Percentiles rank a stretch among this genome's conserved stretches.
phyloP scores from a whole-genome alignment of 2,329 filamentous ascomycete genomes.

The Ceratocystis alfenasii region DNA sequence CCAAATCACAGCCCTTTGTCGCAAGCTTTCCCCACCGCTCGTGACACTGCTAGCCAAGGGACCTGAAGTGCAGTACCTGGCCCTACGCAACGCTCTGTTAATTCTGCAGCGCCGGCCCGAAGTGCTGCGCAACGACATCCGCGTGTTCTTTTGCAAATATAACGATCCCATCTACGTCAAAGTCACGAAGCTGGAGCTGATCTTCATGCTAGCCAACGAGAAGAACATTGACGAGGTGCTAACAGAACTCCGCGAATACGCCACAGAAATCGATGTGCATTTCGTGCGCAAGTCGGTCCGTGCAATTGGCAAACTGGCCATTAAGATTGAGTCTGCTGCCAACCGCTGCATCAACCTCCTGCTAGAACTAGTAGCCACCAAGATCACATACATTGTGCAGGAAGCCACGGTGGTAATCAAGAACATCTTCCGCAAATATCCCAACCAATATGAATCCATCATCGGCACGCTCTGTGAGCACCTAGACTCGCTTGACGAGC shows the following conservation, averaged over 20 bases:
- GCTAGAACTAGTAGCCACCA: conserved; percentile 88
- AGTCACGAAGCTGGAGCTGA: conserved; percentile 94
- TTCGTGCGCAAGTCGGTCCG: conserved; percentile 96
- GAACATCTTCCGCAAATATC: conserved; percentile 98
- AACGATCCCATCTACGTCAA: conserved; percentile 99
- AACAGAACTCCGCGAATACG: conserved; percentile 89
- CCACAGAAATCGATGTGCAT: conserved; percentile 96
- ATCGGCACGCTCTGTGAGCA: conserved; percentile 93
- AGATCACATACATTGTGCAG: conserved; percentile 96
- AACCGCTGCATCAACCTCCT: conserved; percentile 84
- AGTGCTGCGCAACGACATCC: conserved; percentile 88
- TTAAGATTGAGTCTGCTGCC: conserved; percentile 95
- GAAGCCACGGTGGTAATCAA: conserved; percentile 97
- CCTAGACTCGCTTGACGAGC: conserved; percentile 89
- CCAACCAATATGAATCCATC: conserved; percentile 96
- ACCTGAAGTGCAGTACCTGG: conserved; percentile 95
- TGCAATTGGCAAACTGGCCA: conserved; percentile 93
- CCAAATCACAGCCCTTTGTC: conserved; percentile 73
- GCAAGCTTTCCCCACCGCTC: conserved; percentile 86
- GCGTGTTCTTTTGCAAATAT: conserved; percentile 99
- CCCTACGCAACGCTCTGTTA: conserved; percentile 80
- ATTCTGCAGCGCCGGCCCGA: conserved; percentile 89
- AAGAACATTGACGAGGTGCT: conserved; percentile 92
- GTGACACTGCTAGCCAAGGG: conserved; percentile 93
- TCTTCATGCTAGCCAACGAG: conserved; percentile 96